Conservation (phyloP, 352 stramenopile species). For the Pythium biforme region DNA sequence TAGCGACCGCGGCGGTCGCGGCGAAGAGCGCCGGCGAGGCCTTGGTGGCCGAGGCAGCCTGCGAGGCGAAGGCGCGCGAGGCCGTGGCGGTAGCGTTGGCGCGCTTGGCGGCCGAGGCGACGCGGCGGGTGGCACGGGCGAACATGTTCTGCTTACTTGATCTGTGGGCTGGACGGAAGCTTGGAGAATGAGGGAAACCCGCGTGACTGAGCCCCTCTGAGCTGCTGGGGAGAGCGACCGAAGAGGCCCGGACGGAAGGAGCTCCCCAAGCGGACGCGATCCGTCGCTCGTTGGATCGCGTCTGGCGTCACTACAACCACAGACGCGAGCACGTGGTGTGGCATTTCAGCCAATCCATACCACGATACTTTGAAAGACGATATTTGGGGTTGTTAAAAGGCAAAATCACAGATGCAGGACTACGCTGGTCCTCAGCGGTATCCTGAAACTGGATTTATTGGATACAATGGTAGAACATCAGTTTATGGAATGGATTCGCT, state of each 20-base stretch:
- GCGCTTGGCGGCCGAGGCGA: slow-evolving; percentile 61
- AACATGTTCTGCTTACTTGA: slow-evolving; percentile 43
- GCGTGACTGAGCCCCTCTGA: no score
- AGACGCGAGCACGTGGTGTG: slow-evolving; percentile 19
- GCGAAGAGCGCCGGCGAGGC: slow-evolving; percentile 35
- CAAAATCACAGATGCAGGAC: not conserved
- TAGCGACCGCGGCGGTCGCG: slow-evolving; percentile 40
- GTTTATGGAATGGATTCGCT: slow-evolving; percentile 4
- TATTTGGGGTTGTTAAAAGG: slow-evolving; percentile 15
- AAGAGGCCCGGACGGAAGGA: no score
- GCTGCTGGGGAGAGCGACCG: slow-evolving; percentile 20
- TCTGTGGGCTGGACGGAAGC: slow-evolving; percentile 22
- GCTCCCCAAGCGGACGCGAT: slow-evolving; percentile 22
- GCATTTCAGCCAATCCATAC: slow-evolving; percentile 31
- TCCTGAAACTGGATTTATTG: slow-evolving; percentile 1
- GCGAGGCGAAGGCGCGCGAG: slow-evolving; percentile 51
- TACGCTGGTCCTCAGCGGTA: no score
- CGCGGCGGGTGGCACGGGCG: slow-evolving; percentile 60
- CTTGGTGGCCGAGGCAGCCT: slow-evolving; percentile 35
- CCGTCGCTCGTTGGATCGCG: slow-evolving; percentile 19
- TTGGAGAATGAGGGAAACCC: slow-evolving; percentile 26
- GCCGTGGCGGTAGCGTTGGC: slow-evolving; percentile 33
- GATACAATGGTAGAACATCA: not conserved
- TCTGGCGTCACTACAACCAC: slow-evolving; percentile 23
- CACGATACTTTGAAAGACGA: not conserved